Percentiles rank a stretch among this genome's conserved stretches.
Conservation (phyloP, 2,329 filamentous ascomycete genomes). For the Sporothrix protearum region DNA sequence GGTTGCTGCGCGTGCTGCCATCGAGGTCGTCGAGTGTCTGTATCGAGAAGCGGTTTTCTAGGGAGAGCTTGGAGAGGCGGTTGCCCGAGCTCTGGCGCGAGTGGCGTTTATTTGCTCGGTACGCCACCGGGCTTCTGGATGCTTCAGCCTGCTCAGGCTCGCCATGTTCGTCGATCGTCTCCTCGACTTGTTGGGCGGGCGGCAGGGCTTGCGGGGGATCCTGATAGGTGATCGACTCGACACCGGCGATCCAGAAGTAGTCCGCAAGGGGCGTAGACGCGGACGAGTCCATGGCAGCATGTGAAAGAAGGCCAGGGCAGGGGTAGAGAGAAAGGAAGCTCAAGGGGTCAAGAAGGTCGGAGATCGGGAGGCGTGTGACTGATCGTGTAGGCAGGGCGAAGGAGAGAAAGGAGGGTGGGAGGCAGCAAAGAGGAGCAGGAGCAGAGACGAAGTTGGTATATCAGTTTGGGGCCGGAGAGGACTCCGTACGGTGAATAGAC, state of each 20-base stretch:
- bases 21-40: slow-evolving; percentile 57
- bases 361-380: not conserved
- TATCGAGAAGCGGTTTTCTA: slow-evolving; percentile 50
- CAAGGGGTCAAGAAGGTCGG: not conserved
- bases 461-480: not conserved
- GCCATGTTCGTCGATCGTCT: slow-evolving; percentile 61
- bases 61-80: slow-evolving; percentile 50
- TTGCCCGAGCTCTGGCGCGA: slow-evolving; percentile 60
- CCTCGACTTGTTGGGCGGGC: slow-evolving; percentile 46
- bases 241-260: slow-evolving; percentile 72
- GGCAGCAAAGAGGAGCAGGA: not conserved
- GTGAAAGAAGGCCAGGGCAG: slow-evolving; percentile 8
- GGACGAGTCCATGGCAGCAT: slow-evolving; percentile 55
- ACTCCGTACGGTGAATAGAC: too few relatives aligned
- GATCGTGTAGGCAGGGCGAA: not conserved
- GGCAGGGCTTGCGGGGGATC: slow-evolving; percentile 44
- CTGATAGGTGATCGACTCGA: slow-evolving; percentile 64
- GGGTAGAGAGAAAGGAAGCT: slow-evolving; percentile 22
- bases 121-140: slow-evolving; percentile 30
- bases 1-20: slow-evolving; percentile 57
- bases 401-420: too few relatives aligned
- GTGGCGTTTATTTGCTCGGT: slow-evolving; percentile 46
- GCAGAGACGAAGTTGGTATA: not conserved
- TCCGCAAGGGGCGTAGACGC: slow-evolving; percentile 63
- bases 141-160: slow-evolving; percentile 49